A percentile compares a stretch with the other conserved stretches of the same genome.
Conservation (phyloP, 345 rosid species). For the Jatropha curcas region DNA sequence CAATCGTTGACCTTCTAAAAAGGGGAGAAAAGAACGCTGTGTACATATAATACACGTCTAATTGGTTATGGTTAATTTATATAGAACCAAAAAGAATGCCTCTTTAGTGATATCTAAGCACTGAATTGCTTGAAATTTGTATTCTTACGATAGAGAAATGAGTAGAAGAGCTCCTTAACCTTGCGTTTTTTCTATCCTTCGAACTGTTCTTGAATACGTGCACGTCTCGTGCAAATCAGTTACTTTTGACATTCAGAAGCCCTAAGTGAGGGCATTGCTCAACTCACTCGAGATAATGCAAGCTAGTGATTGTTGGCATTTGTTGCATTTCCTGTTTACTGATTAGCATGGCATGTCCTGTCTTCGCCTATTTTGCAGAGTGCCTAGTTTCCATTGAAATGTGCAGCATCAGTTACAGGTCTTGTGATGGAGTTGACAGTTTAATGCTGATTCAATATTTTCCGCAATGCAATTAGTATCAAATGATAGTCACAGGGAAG, state of each 20-base stretch:
- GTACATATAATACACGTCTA: background rate
- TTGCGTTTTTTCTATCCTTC: no score
- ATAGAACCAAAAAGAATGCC: no score
- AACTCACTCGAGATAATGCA: no score
- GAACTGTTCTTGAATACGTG: no score
- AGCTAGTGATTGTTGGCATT: no score
- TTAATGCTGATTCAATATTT: conserved; percentile 24
- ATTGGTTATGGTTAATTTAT: background rate
- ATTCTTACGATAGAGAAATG: background rate
- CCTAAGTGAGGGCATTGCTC: no score
- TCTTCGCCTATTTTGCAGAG: conserved; percentile 17
- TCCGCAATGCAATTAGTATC: conserved; percentile 83
- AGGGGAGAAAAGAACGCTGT: background rate
- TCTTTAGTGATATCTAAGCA: no score
- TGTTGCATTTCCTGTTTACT: conserved; percentile 1
- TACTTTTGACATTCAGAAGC: no score
- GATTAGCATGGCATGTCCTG: background rate
- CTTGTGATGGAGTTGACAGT: conserved; percentile 17
- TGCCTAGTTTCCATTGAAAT: conserved; percentile 26
- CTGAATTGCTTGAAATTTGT: no score
- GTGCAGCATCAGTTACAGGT: conserved; percentile 19
- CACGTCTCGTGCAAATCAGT: no score
- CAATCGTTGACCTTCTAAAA: background rate
- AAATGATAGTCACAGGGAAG: conserved; percentile 59
- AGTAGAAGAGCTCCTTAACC: background rate